These are phyloP conservation scores for Colletotrichum gloeosporioides DNA, from an alignment of 2,329 filamentous ascomycete genomes.

Conservation along the genomic window DNA sequence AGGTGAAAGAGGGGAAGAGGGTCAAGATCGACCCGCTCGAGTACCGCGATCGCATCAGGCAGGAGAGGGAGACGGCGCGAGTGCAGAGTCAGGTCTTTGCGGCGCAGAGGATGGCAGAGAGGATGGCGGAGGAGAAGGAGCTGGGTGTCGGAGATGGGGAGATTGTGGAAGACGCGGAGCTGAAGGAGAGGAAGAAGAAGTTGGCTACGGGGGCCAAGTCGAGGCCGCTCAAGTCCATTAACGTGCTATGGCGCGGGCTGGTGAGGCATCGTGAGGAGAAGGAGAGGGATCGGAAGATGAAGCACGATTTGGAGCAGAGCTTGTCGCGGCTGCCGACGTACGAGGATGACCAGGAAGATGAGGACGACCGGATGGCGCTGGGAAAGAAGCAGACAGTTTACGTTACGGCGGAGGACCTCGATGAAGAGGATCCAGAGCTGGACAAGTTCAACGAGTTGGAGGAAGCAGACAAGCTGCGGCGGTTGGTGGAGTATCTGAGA, in stretches of 20 bases:
- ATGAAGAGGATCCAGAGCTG: slow-evolving; percentile 81
- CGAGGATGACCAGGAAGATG: slow-evolving; percentile 70
- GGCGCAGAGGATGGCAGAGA: slow-evolving; percentile 84
- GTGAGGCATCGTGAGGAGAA: slow-evolving; percentile 72
- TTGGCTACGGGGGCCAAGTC: slow-evolving; percentile 38
- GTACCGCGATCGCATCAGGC: slow-evolving; percentile 74
- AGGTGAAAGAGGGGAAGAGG: slow-evolving; percentile 61
- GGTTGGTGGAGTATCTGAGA: slow-evolving; percentile 73
- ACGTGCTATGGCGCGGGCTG: slow-evolving; percentile 81
- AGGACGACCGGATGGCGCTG: slow-evolving; percentile 73
- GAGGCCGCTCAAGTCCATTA: slow-evolving; percentile 69
- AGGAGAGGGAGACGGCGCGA: slow-evolving; percentile 72
- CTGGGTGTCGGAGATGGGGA: not conserved
- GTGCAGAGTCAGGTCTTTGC: slow-evolving; percentile 73
- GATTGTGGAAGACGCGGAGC: not conserved
- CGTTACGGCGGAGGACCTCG: slow-evolving; percentile 70
- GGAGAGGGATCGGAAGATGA: slow-evolving; percentile 70
- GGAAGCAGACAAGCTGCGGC: slow-evolving; percentile 68
- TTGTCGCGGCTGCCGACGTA: slow-evolving; percentile 69
- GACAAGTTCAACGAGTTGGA: slow-evolving; percentile 78
- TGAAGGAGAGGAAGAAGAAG: slow-evolving; percentile 29
- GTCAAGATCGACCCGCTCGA: slow-evolving; percentile 70
- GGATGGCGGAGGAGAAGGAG: slow-evolving; percentile 67
- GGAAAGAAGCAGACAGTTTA: slow-evolving; percentile 62
- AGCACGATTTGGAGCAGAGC: slow-evolving; percentile 70